phyloP scores from a whole-genome alignment of 2,329 filamentous ascomycete species.

The Monilinia aucupariae region DNA sequence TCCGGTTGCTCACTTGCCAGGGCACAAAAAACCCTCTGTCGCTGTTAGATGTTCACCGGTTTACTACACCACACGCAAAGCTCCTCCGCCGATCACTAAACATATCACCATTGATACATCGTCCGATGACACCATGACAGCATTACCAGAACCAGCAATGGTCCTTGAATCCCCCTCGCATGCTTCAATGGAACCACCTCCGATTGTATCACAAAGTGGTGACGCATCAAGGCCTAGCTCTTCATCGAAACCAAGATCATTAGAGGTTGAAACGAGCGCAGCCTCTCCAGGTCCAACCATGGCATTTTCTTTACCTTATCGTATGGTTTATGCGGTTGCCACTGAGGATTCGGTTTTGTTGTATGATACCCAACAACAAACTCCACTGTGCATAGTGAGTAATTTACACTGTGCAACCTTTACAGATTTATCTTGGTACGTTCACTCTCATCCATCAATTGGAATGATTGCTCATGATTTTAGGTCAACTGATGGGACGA shows the following conservation, averaged over 20 bases:
- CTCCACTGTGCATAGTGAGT: constrained; percentile 88
- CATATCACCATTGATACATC: constrained; percentile 95
- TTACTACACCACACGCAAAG: constrained; percentile 73
- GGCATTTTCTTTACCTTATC: constrained; percentile 81
- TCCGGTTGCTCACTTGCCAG: constrained; percentile 87
- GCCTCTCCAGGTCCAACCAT: constrained; percentile 57
- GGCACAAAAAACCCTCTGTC: constrained; percentile 96
- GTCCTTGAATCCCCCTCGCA: constrained; percentile 46
- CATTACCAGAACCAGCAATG: constrained; percentile 75
- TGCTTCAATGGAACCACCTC: constrained; percentile 79
- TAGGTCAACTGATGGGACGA: constrained; percentile 71
- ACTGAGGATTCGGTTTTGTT: constrained; percentile 92
- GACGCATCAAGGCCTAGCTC: constrained; percentile 44
- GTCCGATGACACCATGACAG: constrained; percentile 77
- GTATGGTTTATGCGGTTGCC: constrained; percentile 93
- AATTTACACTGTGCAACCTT: constrained; percentile 97
- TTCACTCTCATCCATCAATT: constrained; percentile 25
- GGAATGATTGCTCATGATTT: constrained; percentile 13
- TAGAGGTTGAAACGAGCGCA: constrained; percentile 43
- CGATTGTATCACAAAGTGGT: constrained; percentile 45
- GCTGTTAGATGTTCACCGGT: constrained; percentile 91
- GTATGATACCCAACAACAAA: constrained; percentile 96
- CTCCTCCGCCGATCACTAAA: constrained; percentile 66
- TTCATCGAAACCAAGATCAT: constrained; percentile 31
- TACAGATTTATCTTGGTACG: constrained; percentile 90